These are phyloP conservation scores for Penicillium paxilli DNA, from an alignment of 495 filamentous ascomycete species.

Conservation along the genomic window DNA sequence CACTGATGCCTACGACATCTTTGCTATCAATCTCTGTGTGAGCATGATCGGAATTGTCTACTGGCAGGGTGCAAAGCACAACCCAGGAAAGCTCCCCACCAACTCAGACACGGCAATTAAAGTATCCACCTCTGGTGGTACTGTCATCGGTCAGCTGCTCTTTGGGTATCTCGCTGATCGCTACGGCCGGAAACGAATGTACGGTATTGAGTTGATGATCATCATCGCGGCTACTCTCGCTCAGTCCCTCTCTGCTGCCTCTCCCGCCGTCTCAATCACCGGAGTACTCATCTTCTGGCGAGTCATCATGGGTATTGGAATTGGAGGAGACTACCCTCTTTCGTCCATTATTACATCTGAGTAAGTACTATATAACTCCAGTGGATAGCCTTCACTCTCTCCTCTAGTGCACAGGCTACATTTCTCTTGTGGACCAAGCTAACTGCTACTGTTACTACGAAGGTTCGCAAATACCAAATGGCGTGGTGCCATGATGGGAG, in stretches of 20 bases:
- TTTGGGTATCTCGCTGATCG: constrained; percentile 82
- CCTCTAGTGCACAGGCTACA: too few relatives aligned
- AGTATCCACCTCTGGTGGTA: constrained; percentile 82
- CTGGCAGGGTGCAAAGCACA: constrained; percentile 53
- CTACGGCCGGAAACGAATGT: constrained; percentile 80
- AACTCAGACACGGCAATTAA: constrained; percentile 81
- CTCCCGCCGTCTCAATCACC: constrained; percentile 67
- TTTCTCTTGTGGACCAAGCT: too few relatives aligned
- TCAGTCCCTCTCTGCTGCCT: constrained; percentile 67
- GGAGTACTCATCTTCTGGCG: constrained; percentile 89
- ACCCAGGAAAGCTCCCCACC: constrained; percentile 57
- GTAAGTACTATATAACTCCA: too few relatives aligned
- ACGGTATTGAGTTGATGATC: constrained; percentile 83
- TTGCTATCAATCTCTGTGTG: constrained; percentile 73
- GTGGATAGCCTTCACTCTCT: too few relatives aligned
- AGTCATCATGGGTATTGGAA: constrained; percentile 79
- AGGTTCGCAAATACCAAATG: constrained; percentile 81
- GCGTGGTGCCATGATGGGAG: constrained; percentile 87
- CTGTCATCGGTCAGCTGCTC: constrained; percentile 78
- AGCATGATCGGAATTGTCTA: constrained; percentile 74
- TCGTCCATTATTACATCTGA: constrained; percentile 83
- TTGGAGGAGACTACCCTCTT: constrained; percentile 85
- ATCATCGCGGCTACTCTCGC: constrained; percentile 85
- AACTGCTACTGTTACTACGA: too few relatives aligned
- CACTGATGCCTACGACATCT: constrained; percentile 78